Conservation (phyloP, 2,329 filamentous ascomycete genomes). For the Pseudohalonectria lignicola region DNA sequence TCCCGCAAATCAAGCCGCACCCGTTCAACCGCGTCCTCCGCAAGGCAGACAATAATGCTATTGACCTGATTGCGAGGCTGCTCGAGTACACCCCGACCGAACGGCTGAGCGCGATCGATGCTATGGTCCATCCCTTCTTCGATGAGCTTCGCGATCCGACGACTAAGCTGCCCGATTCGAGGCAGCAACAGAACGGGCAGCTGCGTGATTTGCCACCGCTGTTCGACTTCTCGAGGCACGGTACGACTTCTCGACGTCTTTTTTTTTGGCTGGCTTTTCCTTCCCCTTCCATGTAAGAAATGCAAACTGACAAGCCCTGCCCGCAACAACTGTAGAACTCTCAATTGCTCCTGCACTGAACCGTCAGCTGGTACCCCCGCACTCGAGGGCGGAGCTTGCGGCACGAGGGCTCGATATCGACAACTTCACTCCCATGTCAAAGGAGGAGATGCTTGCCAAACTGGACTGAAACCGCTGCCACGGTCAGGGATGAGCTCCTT, state of each 20-base stretch:
- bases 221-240: constrained; percentile 90
- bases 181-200: constrained; percentile 72
- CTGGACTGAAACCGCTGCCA: constrained; percentile 59
- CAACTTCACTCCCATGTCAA: constrained; percentile 81
- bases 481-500: not conserved
- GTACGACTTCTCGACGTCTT: constrained; percentile 39
- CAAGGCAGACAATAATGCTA: constrained; percentile 85
- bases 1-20: constrained; percentile 98
- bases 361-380: constrained; percentile 72
- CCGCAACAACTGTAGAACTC: too few species aligned
- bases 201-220: constrained; percentile 74
- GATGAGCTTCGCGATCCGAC: constrained; percentile 89
- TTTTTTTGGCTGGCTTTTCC: not conserved
- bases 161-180: constrained; percentile 87
- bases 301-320: too few species aligned
- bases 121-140: constrained; percentile 98
- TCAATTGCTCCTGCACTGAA: constrained; percentile 91
- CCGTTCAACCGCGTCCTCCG: constrained; percentile 99
- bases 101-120: constrained; percentile 83
- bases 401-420: constrained; percentile 82
- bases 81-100: constrained; percentile 97
- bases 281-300: too few species aligned
- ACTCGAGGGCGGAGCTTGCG: constrained; percentile 64
- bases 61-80: constrained; percentile 86
- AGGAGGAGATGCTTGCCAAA: constrained; percentile 95